Evolutionary conservation across 257 asterid species (phyloP).

Genomic region (Dorcoceras hygrometricum): DNA sequence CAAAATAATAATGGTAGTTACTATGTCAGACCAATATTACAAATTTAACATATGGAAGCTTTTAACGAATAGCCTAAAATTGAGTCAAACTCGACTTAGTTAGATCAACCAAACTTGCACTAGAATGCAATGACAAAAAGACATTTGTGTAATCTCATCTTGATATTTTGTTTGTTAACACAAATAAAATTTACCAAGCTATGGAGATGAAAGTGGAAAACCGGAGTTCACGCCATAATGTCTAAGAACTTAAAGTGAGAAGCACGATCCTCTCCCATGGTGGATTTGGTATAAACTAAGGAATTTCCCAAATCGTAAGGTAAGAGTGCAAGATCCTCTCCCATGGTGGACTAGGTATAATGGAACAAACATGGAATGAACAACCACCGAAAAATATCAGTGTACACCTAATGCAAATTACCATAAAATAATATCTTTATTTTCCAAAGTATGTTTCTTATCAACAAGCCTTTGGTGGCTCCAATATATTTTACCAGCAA

Average conservation of each 20-base stretch:
- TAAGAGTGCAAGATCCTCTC: background rate
- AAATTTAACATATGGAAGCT: background rate
- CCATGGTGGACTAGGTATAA: background rate
- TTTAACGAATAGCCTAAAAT: background rate
- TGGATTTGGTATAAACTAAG: background rate
- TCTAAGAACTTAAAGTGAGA: background rate
- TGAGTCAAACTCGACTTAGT: background rate
- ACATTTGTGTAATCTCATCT: slow-evolving; percentile 1
- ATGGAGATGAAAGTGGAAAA: background rate
- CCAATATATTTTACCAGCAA: too few relatives aligned
- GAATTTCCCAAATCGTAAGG: background rate
- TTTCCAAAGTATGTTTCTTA: background rate
- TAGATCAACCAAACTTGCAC: background rate
- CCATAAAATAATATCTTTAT: background rate
- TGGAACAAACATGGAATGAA: background rate
- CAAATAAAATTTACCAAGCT: background rate
- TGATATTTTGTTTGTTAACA: background rate
- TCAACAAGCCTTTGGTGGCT: too few relatives aligned
- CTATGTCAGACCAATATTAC: background rate
- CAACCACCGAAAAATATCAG: background rate
- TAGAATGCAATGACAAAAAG: slow-evolving; percentile 1
- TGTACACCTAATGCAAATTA: background rate
- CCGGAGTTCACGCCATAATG: background rate
- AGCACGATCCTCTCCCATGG: background rate
- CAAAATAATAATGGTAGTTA: too few relatives aligned